A percentile compares a stretch with the other conserved stretches of the same genome.
Conservation (phyloP, 2,329 filamentous ascomycete genomes). For the Fusarium zealandicum region DNA sequence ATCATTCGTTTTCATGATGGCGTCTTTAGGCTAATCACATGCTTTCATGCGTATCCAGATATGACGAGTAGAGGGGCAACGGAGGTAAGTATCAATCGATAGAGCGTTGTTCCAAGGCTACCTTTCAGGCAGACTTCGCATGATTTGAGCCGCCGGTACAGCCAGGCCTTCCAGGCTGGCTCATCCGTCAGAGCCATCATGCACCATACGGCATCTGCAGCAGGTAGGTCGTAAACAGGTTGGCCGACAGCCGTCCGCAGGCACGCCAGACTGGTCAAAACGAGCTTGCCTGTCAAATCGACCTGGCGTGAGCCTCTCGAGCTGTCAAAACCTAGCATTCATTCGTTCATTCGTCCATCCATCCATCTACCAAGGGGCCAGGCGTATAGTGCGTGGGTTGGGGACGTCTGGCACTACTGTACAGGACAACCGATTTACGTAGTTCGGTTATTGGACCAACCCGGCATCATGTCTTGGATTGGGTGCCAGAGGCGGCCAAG, state of each 20-base stretch:
- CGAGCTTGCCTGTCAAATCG: background rate
- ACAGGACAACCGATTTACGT: slow-evolving; percentile 6
- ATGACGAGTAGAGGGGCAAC: background rate
- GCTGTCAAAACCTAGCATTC: slow-evolving; percentile 1
- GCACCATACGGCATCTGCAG: background rate
- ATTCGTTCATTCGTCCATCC: background rate
- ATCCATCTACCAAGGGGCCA: background rate
- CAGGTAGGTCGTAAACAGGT: background rate
- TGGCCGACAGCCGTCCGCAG: background rate
- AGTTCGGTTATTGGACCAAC: slow-evolving; percentile 6
- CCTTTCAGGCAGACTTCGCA: background rate
- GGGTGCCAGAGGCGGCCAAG: slow-evolving; percentile 26
- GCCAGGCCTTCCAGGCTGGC: background rate
- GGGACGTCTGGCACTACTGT: slow-evolving; percentile 1
- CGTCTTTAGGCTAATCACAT: slow-evolving; percentile 1
- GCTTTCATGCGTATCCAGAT: background rate
- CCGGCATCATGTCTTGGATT: slow-evolving; percentile 7
- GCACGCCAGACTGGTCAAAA: background rate
- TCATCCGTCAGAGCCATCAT: background rate
- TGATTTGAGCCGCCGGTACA: background rate
- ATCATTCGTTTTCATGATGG: background rate
- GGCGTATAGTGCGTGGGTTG: background rate
- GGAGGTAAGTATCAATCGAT: background rate
- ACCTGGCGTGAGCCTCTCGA: background rate
- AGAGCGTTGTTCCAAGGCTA: background rate